Evolutionary conservation across 2,329 filamentous ascomycete species (phyloP).

Genomic region (Fusarium multiceps): DNA sequence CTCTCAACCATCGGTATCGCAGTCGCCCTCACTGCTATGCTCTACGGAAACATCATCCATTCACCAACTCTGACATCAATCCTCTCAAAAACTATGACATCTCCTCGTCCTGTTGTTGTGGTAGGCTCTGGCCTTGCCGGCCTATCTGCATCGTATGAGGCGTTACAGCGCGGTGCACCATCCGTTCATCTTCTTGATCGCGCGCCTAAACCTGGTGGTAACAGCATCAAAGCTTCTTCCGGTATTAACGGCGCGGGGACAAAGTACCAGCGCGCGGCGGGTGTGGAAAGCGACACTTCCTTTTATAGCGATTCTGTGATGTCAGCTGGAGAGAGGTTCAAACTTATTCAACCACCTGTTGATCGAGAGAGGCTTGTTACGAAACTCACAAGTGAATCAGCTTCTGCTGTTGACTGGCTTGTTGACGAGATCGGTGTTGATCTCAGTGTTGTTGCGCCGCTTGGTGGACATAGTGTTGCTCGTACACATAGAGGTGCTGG

Average conservation of each 20-base stretch:
- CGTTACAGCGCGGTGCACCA: constrained; percentile 61
- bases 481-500: constrained; percentile 62
- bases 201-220: constrained; percentile 69
- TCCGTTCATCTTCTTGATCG: constrained; percentile 70
- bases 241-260: constrained; percentile 73
- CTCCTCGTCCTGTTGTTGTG: constrained; percentile 60
- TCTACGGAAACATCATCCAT: constrained; percentile 43
- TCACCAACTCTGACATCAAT: constrained; percentile 36
- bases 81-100: constrained; percentile 43
- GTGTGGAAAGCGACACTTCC: constrained; percentile 51
- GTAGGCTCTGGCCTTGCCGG: constrained; percentile 75
- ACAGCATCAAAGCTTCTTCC: constrained; percentile 74
- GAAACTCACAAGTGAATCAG: constrained; percentile 61
- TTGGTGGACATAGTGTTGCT: constrained; percentile 69
- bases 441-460: constrained; percentile 65
- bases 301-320: constrained; percentile 68
- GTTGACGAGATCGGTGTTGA: constrained; percentile 67
- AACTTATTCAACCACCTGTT: constrained; percentile 32
- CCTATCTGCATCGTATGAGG: constrained; percentile 67
- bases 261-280: constrained; percentile 60
- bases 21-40: constrained; percentile 47
- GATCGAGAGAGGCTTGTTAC: constrained; percentile 59
- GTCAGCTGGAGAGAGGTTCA: constrained; percentile 63
- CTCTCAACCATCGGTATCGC: constrained; percentile 46
- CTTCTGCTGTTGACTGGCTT: constrained; percentile 66